Evolutionary conservation across 495 filamentous ascomycete genomes (phyloP).

Genomic region (Daldinia caldariorum): DNA sequence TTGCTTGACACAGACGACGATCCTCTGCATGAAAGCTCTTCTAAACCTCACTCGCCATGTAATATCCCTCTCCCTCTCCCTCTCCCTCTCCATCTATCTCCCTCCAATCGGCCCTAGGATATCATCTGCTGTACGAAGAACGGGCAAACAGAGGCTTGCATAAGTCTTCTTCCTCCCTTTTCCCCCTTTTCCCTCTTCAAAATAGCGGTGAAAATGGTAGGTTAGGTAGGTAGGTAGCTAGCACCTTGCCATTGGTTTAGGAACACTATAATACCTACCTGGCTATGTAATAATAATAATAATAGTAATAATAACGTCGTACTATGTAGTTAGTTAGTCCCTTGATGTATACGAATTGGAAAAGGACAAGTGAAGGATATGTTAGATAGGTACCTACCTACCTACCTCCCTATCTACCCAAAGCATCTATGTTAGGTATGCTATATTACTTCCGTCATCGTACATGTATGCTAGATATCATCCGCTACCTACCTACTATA

Average conservation of each 20-base stretch:
- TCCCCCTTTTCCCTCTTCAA: not conserved
- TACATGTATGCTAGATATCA: not conserved
- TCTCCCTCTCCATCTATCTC: not conserved
- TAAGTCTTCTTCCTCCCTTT: not conserved
- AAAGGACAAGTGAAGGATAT: not conserved
- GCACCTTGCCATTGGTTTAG: not conserved
- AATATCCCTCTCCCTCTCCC: not conserved
- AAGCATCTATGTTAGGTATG: not conserved
- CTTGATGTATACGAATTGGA: not conserved
- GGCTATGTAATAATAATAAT: no score
- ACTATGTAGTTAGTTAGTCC: no score
- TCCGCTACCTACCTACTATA: no score
- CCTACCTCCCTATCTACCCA: no score
- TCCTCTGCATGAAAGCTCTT: not conserved
- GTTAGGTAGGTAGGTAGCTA: no score
- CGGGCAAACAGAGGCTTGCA: not conserved
- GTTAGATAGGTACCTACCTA: not conserved
- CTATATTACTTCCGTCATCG: not conserved
- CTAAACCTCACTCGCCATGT: not conserved
- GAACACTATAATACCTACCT: no score
- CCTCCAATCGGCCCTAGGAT: not conserved
- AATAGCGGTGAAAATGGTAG: slow-evolving; percentile 8
- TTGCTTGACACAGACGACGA: not conserved
- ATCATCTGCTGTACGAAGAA: not conserved
- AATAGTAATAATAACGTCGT: no score